Conservation (phyloP, 2,329 filamentous ascomycete genomes). For the Colletotrichum liriopes region DNA sequence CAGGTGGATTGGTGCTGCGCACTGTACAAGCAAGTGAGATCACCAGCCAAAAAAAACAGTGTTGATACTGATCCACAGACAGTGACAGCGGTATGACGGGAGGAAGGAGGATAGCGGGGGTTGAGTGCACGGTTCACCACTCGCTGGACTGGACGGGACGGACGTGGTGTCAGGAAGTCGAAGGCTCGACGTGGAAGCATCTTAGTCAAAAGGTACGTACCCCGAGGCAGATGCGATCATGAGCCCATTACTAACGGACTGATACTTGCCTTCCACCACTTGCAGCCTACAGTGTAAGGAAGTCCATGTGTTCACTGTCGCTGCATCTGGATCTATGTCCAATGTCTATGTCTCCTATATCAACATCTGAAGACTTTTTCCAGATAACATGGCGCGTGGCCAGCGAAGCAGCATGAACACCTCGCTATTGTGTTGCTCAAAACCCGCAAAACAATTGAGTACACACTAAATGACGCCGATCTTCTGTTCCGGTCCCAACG, state of each 20-base stretch:
- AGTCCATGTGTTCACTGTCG: neutral
- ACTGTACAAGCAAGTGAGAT: neutral
- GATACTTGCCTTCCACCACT: neutral
- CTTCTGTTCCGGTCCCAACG: neutral
- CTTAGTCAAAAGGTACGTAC: constrained; percentile 15
- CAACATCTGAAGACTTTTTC: neutral
- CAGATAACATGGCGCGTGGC: neutral
- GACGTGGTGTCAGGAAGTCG: constrained; percentile 21
- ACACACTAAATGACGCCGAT: neutral
- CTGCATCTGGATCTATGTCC: neutral
- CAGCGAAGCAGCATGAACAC: too few species aligned
- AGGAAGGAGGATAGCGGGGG: constrained; percentile 35
- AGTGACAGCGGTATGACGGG: constrained; percentile 29
- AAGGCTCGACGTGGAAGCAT: constrained; percentile 4
- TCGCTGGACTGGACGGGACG: neutral
- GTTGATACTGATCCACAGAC: neutral
- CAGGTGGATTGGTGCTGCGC: neutral
- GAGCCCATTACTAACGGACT: neutral
- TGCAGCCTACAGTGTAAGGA: neutral
- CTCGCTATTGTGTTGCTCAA: neutral
- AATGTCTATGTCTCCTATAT: neutral
- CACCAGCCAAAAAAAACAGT: accelerated
- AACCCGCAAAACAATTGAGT: neutral
- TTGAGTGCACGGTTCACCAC: constrained; percentile 33
- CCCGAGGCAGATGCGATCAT: neutral